Conservation (phyloP, 2,329 filamentous ascomycete genomes). For the Fusarium sp. region DNA sequence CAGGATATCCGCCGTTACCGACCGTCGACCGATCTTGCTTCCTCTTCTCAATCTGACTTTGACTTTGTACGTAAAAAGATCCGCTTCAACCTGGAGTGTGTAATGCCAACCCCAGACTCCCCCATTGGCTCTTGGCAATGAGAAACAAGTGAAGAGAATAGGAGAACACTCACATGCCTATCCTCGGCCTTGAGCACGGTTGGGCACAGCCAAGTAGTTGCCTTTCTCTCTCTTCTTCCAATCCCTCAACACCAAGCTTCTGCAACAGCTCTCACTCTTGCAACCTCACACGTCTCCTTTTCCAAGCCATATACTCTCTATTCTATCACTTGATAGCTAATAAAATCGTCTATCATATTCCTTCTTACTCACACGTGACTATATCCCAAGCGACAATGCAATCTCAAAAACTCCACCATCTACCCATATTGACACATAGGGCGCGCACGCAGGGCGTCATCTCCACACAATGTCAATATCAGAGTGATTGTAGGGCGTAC, state of each 20-base stretch:
- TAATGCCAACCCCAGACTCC: background rate
- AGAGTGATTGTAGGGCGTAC: slow-evolving; percentile 14
- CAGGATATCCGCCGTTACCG: slow-evolving; percentile 1
- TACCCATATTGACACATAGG: slow-evolving; percentile 14
- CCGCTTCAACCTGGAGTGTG: background rate
- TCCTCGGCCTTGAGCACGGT: too few relatives aligned
- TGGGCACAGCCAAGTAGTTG: background rate
- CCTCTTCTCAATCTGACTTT: slow-evolving; percentile 3
- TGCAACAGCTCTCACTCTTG: background rate
- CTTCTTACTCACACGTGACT: background rate
- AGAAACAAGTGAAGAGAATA: background rate
- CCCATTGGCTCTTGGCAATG: background rate
- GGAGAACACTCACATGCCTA: background rate
- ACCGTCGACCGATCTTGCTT: slow-evolving; percentile 5
- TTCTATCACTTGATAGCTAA: background rate
- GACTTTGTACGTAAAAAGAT: slow-evolving; percentile 30
- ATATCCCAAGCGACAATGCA: background rate
- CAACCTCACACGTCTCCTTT: background rate
- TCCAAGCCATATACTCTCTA: background rate
- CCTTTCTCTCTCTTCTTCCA: background rate
- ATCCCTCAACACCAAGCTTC: background rate
- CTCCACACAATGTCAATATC: slow-evolving; percentile 22
- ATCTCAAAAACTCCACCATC: slow-evolving; percentile 29
- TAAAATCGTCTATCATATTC: background rate
- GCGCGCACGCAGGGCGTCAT: slow-evolving; percentile 13